Evolutionary conservation across 192 early-diverging fungal genomes (phyloP).

Genomic region (Coemansia sp.): DNA sequence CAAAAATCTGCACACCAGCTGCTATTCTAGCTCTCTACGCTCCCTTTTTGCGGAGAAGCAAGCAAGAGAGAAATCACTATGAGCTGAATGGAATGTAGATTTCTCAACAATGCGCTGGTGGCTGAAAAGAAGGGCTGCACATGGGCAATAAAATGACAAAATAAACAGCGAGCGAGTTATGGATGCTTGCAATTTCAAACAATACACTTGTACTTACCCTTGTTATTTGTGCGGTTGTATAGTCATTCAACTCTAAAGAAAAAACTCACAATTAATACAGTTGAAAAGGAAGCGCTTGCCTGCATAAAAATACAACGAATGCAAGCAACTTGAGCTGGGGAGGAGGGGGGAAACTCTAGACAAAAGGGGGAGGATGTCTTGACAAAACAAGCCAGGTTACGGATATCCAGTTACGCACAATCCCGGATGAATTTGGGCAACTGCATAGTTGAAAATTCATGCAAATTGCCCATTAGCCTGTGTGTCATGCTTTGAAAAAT

Average conservation of each 20-base stretch:
- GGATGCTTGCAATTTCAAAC: no score
- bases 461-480: not conserved
- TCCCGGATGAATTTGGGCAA: no score
- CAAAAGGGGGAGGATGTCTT: no score
- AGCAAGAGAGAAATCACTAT: no score
- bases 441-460: not conserved
- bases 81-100: no score
- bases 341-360: conserved; percentile 2
- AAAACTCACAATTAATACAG: not conserved
- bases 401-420: no score
- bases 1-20: conserved; percentile 1
- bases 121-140: no score
- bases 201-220: no score
- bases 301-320: conserved; percentile 8
- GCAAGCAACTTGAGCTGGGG: conserved; percentile 3
- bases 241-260: not conserved
- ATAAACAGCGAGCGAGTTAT: no score
- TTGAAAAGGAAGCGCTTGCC: not conserved
- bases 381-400: not conserved
- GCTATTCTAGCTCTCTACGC: not conserved
- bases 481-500: not conserved
- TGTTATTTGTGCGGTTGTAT: no score
- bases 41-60: not conserved
- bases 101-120: no score
- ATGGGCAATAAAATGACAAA: no score